Base-by-base conservation (phyloP, 1,139 yeast genomes). In the Spencermartinsiella ligniputridi region DNA sequence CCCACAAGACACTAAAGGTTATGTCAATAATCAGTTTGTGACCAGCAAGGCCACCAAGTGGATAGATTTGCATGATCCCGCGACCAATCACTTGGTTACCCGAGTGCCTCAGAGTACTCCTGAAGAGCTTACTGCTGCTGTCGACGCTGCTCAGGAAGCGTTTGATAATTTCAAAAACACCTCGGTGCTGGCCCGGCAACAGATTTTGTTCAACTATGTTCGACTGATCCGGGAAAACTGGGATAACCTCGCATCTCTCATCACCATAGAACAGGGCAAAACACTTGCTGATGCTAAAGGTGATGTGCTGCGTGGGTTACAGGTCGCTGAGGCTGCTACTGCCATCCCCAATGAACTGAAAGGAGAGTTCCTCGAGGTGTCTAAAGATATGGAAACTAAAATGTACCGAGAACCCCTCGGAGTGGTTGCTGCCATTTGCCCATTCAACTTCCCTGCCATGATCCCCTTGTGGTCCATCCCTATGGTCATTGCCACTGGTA, bases 361-460 rank as follows among this genome's bases (percentile, higher is more conserved):
- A 64, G 88, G 88, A 25, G 74, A 74, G 49, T 71, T 79, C 29
- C 72, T 84, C 54, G 90, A 83, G 63, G 89, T 84, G 24, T 75
- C 88, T 40, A 69, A 72, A 30, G 85, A 83, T 59, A 84, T 84
- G 90, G 90, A 83, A 66, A 83, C 94, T 39, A 79, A 81, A 56
- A 82, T 83, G 79, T 72, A 81, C 56, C 76, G 92, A 55, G 78
- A 74, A 56, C 78, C 78, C 20, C 57, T 74, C 47, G 87, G 87
- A 16, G 84, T 81, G 17, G 75, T 80, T 48, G 86, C 82, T 5
- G 81, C 86, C 19, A 81, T 81, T 54, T 78, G 83, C 56, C 88
- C 88, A n/a, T 79, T 79, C 67, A 82, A 82, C 68, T 82, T 83
- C 75, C 92, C 92, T 22, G 92, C 89, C 37, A 83, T 84, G 92